A percentile compares a stretch with the other conserved stretches of the same genome.
phyloP scores from a whole-genome alignment of 441 rosid genomes.

The Euphorbia schlechtendalii region DNA sequence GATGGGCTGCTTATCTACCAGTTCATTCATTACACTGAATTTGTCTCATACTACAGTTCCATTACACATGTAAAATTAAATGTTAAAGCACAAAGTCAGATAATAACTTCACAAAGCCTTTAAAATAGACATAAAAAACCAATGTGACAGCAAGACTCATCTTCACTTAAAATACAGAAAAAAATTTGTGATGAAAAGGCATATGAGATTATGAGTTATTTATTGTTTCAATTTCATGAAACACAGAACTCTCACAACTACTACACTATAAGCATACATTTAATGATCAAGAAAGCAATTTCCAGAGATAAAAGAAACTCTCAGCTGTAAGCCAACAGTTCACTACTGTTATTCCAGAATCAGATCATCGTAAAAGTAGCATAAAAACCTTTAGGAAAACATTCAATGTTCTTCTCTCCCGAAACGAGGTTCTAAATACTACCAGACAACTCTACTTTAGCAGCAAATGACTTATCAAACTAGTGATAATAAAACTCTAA shows the following conservation, averaged over 20 bases:
- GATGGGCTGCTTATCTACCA: conserved; percentile 5
- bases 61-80: not conserved
- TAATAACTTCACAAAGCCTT: not conserved
- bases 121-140: not conserved
- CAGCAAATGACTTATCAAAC: not conserved
- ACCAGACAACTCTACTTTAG: not conserved
- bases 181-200: not conserved
- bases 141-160: not conserved
- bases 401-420: not conserved
- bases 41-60: not conserved
- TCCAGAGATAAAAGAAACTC: not conserved
- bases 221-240: not conserved
- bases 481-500: not conserved
- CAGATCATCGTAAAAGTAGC: not conserved
- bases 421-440: not conserved
- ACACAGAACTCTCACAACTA: not conserved
- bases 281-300: not conserved
- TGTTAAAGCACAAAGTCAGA: not conserved
- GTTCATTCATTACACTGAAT: conserved; percentile 8
- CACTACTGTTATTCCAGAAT: not conserved
- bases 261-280: not conserved
- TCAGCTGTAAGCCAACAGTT: not conserved
- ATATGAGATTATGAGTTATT: too few species aligned
- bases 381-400: not conserved
- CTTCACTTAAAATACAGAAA: not conserved